phyloP scores from a whole-genome alignment of 129 eudicot genomes.

The Tanacetum coccineum region DNA sequence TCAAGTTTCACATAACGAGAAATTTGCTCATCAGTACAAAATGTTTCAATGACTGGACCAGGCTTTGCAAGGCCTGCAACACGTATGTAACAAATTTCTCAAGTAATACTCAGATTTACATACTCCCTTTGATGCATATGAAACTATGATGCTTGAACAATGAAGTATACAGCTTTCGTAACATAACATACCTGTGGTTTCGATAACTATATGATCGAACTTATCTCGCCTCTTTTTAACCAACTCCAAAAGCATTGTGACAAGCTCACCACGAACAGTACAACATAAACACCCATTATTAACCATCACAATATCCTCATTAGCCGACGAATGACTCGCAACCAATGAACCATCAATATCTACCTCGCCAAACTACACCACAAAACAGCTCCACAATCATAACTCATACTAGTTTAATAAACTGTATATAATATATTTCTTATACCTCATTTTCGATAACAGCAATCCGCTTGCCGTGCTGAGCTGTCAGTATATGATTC shows the following conservation, averaged over 20 bases:
- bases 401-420: not conserved
- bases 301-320: slow-evolving; percentile 87
- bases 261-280: slow-evolving; percentile 92
- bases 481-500: slow-evolving; percentile 91
- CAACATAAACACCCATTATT: slow-evolving; percentile 95
- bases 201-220: slow-evolving; percentile 93
- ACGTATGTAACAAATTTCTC: not conserved
- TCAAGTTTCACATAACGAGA: slow-evolving; percentile 90
- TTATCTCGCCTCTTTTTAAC: slow-evolving; percentile 80
- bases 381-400: not conserved
- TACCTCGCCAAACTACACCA: slow-evolving; percentile 95
- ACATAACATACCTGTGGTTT: slow-evolving; percentile 70
- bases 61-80: slow-evolving; percentile 95
- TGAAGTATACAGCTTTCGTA: not conserved
- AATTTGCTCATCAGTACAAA: slow-evolving; percentile 79
- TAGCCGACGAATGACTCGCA: slow-evolving; percentile 89
- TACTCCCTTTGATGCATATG: not conserved
- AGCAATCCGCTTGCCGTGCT: slow-evolving; percentile 94
- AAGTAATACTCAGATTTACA: not conserved
- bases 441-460: slow-evolving; percentile 94
- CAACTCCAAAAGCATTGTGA: slow-evolving; percentile 84
- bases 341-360: slow-evolving; percentile 93
- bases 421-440: not conserved
- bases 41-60: slow-evolving; percentile 96
- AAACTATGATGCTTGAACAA: not conserved